These are phyloP conservation scores for Glycine tomentella DNA, from an alignment of 306 rosid species.

Conservation along the genomic window DNA sequence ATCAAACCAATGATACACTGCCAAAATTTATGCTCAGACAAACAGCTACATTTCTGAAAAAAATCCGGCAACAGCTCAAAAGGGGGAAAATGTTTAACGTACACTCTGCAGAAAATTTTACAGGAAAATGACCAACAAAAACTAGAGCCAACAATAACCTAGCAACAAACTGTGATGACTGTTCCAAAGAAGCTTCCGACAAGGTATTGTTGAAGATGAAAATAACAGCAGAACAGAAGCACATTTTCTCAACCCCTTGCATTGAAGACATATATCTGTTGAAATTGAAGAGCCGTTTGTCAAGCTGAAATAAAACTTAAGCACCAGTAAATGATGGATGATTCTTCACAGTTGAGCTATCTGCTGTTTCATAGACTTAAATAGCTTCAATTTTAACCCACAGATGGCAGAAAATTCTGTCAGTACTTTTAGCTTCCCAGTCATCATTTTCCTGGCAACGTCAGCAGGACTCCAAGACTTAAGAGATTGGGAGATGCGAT, in stretches of 20 bases:
- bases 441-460: slow-evolving; percentile 73
- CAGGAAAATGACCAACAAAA: slow-evolving; percentile 36
- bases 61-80: slow-evolving; percentile 32
- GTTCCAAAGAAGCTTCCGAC: slow-evolving; percentile 29
- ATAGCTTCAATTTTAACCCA: slow-evolving; percentile 64
- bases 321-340: slow-evolving; percentile 5
- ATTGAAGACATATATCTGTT: not conserved
- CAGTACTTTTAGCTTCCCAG: slow-evolving; percentile 66
- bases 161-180: slow-evolving; percentile 13
- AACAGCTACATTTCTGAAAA: slow-evolving; percentile 39
- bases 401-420: slow-evolving; percentile 70
- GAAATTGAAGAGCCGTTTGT: slow-evolving; percentile 29
- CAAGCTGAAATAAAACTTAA: slow-evolving; percentile 31
- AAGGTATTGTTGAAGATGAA: slow-evolving; percentile 1
- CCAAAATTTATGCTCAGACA: slow-evolving; percentile 45
- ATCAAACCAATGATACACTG: slow-evolving; percentile 35
- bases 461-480: slow-evolving; percentile 80
- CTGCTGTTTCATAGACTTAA: slow-evolving; percentile 72
- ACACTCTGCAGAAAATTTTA: slow-evolving; percentile 46
- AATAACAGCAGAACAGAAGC: slow-evolving; percentile 26
- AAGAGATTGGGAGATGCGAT: slow-evolving; percentile 64
- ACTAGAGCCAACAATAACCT: slow-evolving; percentile 30
- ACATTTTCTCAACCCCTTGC: slow-evolving; percentile 27
- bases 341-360: slow-evolving; percentile 66
- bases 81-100: slow-evolving; percentile 22